phyloP scores from a whole-genome alignment of 345 rosid species.

The Eucalyptus grandis region DNA sequence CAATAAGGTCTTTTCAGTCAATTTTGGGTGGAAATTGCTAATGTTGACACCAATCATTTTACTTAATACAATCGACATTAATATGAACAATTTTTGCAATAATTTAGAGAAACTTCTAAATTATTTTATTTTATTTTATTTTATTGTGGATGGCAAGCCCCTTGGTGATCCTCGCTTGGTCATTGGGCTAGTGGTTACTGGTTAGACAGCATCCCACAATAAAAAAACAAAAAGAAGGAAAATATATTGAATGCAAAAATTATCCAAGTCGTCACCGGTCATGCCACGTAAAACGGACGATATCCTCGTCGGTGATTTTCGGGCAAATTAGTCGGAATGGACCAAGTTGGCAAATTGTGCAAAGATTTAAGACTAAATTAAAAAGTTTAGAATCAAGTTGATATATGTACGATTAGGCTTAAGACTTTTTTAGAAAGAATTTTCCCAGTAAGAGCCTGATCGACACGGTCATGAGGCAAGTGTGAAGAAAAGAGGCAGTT shows the following conservation, averaged over 20 bases:
- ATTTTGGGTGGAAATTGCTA: neutral
- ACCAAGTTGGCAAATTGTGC: neutral
- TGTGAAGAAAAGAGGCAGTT: neutral
- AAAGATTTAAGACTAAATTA: neutral
- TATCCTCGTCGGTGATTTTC: accelerated
- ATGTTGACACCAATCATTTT: too few species aligned
- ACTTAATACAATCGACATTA: accelerated
- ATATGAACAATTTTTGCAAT: neutral
- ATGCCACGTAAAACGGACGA: neutral
- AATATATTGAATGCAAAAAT: neutral
- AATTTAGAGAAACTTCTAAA: neutral
- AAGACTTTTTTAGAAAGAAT: neutral
- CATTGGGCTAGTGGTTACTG: neutral
- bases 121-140: too few species aligned
- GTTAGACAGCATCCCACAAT: neutral
- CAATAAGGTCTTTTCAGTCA: accelerated
- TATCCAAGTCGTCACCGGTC: accelerated
- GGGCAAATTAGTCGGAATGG: accelerated
- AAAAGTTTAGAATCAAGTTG: neutral
- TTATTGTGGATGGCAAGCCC: neutral
- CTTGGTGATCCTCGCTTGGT: neutral
- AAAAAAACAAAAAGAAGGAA: neutral
- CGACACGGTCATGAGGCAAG: neutral
- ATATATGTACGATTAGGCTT: neutral
- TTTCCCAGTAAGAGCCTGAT: neutral